Percentiles rank a stretch among this genome's conserved stretches.
These are phyloP conservation scores for Talaromyces sp. DNA, from an alignment of 2,329 filamentous ascomycete genomes.

Conservation along the genomic window DNA sequence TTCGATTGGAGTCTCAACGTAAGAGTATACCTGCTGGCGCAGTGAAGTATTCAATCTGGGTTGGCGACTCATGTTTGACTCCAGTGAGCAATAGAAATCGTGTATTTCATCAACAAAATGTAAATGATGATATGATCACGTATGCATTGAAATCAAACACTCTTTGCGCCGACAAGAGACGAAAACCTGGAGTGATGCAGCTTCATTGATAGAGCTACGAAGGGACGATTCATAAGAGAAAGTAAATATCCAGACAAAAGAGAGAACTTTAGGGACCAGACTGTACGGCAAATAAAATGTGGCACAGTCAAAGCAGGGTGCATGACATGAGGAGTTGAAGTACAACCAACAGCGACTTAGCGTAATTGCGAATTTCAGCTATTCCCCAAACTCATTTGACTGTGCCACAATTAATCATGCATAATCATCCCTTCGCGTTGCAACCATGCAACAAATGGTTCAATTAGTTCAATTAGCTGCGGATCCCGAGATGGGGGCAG, in stretches of 20 bases:
- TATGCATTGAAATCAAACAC: neutral
- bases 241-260: neutral
- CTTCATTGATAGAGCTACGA: neutral
- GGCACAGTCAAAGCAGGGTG: slow-evolving; percentile 1
- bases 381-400: neutral
- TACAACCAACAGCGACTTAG: neutral
- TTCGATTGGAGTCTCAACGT: slow-evolving; percentile 27
- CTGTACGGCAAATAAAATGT: neutral
- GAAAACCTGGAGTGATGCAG: neutral
- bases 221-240: neutral
- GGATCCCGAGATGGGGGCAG: neutral
- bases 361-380: neutral
- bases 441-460: neutral
- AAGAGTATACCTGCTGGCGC: slow-evolving; percentile 27
- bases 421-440: neutral
- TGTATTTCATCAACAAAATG: neutral
- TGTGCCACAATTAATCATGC: neutral
- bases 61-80: slow-evolving; percentile 17
- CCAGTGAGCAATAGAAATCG: neutral
- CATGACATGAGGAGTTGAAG: neutral
- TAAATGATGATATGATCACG: neutral
- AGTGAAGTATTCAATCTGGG: slow-evolving; percentile 25
- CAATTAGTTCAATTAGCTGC: neutral
- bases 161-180: neutral
- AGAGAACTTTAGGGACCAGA: neutral